Conservation (phyloP, 2,329 filamentous ascomycete species). For the Hymenoscyphus occultus region DNA sequence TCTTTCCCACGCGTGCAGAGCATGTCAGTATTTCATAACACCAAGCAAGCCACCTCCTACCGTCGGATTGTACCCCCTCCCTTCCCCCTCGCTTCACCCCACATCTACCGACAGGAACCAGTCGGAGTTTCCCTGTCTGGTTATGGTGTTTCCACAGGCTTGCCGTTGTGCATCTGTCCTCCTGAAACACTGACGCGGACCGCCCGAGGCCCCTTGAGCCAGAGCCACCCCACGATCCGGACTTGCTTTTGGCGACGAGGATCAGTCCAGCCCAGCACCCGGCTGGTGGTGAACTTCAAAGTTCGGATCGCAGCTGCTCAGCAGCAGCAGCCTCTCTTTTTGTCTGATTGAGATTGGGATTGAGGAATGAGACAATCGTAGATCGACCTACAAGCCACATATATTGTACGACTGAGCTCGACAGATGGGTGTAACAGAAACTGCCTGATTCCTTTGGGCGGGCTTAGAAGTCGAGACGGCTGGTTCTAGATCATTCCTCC, state of each 20-base stretch:
- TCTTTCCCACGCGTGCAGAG: conserved; percentile 9
- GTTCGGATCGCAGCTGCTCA: not conserved
- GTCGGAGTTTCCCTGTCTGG: conserved; percentile 15
- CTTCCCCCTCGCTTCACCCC: not conserved
- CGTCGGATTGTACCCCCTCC: not conserved
- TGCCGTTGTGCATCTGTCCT: conserved; percentile 16
- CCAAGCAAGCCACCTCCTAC: not conserved
- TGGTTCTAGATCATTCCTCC: not conserved
- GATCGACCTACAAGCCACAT: not conserved
- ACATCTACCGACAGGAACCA: conserved; percentile 9
- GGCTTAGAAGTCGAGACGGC: not conserved
- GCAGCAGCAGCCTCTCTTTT: not conserved
- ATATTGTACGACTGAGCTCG: not conserved
- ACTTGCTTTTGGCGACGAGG: conserved; percentile 1
- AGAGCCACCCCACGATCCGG: not conserved
- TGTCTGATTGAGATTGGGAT: not conserved
- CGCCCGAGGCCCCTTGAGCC: conserved; percentile 1
- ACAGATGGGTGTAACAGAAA: not conserved
- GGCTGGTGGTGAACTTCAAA: not conserved
- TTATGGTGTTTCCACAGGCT: conserved; percentile 6
- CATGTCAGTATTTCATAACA: conserved; percentile 7
- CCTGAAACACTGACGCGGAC: conserved; percentile 7
- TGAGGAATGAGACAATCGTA: conserved; percentile 1
- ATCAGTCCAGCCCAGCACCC: not conserved
- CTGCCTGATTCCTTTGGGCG: not conserved